phyloP scores from a whole-genome alignment of 495 filamentous ascomycete species.

The Bacidia gigantensis region DNA sequence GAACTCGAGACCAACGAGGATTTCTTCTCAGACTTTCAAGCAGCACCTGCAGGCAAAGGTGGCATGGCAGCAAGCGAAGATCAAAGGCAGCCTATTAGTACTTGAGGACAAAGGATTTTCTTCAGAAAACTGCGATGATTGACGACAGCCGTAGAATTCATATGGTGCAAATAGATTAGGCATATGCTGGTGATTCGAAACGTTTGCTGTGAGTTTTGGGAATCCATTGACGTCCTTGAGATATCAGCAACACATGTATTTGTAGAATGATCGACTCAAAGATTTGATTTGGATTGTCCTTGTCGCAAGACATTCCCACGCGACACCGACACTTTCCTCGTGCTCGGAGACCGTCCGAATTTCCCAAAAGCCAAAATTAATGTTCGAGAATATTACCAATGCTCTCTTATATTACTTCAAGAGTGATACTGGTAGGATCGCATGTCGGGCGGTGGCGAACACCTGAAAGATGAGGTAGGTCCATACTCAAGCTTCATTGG shows the following conservation, averaged over 20 bases:
- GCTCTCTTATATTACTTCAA: not conserved
- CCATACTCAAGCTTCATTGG: conserved; percentile 6
- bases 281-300: too few relatives aligned
- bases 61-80: conserved; percentile 19
- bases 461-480: conserved; percentile 78
- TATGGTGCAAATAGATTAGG: not conserved
- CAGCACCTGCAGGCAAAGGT: conserved; percentile 28
- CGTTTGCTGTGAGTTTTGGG: too few relatives aligned
- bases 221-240: too few relatives aligned
- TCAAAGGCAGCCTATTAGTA: conserved; percentile 14
- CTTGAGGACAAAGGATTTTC: not conserved
- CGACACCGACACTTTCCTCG: too few relatives aligned
- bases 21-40: conserved; percentile 56
- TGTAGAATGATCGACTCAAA: too few relatives aligned
- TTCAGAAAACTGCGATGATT: too few relatives aligned
- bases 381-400: not conserved
- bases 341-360: too few relatives aligned
- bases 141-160: not conserved
- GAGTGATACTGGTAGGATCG: conserved; percentile 20
- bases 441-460: conserved; percentile 61
- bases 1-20: conserved; percentile 55
- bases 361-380: too few relatives aligned
- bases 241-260: too few relatives aligned
- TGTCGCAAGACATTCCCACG: too few relatives aligned
- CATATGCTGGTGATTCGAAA: not conserved